Conservation (phyloP, 306 rosid species). For the Glycine latifolia region DNA sequence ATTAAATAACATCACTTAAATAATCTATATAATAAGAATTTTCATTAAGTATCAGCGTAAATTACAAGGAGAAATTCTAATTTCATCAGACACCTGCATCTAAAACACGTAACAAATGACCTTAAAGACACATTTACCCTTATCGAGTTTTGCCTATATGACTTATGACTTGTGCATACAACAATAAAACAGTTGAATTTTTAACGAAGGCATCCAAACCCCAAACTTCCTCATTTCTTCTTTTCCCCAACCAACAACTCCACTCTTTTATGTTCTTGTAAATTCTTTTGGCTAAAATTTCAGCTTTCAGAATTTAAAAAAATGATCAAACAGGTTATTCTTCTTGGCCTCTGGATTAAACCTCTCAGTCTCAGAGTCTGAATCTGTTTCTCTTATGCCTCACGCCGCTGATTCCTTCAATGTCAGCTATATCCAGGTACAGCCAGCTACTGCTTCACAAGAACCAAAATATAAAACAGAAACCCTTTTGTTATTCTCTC, state of each 20-base stretch:
- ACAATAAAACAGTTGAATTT: background rate
- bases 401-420: conserved; percentile 65
- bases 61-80: too few species aligned
- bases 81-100: too few species aligned
- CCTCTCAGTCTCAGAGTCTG: conserved; percentile 54
- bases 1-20: too few species aligned
- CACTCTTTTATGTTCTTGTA: background rate
- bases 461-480: background rate
- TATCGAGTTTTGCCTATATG: background rate
- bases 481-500: conserved; percentile 2
- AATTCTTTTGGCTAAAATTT: background rate
- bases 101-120: background rate
- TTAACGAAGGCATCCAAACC: background rate
- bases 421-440: conserved; percentile 66
- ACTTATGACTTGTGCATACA: background rate
- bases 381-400: conserved; percentile 52
- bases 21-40: background rate
- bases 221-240: too few species aligned
- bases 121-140: background rate
- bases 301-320: conserved; percentile 9
- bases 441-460: conserved; percentile 11
- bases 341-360: conserved; percentile 17
- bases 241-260: background rate
- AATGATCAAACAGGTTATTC: conserved; percentile 36
- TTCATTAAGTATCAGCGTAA: background rate